Base-by-base conservation (phyloP, 108 stramenopile genomes). In the Skeletonema tropicum region DNA sequence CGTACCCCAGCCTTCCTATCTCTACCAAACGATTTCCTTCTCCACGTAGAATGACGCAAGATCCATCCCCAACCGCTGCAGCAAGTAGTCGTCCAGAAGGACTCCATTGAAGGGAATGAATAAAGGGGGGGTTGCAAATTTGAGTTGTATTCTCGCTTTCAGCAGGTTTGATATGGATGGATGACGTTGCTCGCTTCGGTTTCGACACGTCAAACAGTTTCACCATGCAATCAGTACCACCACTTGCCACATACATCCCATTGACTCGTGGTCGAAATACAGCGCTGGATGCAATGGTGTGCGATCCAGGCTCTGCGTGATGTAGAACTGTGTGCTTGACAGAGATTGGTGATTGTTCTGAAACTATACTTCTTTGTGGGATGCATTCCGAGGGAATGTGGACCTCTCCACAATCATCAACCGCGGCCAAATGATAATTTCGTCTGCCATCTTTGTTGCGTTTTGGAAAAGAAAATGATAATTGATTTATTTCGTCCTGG, bases 121-220 rank as follows among this genome's bases (percentile, higher is more conserved):
- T 87, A 70, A 89, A 86, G 52, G 94, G 94, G 45, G 94, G 94
- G 85, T 95, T 95, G 85, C 90, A 93, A 6, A 92, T 64, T 72
- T 92, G 91, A 62, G 70, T 82, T 29, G 73, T 39, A 62, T 64
- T 73, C 14, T 70, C 79, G 25, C 63, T 57, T 13, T 77, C 41
- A 55, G 48, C 29, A 48, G 82, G 55, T 71, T 57, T 61, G 71
- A 84, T 58, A 65, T 65, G 21, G 60, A 85, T 39, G 60, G 76
- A 41, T 81, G 87, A 80, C 57, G 80, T 69, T 42, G 57, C 77
- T 72, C 62, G 73, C 67, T 81, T 80, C 64, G 88, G 90, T 68
- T 65, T 68, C 3, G 48, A 29, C 1, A 86, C 64, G 81, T 94
- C 91, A 91, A 91, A 94, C 30, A 94, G 62, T 57, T 83, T 76